Conservation (phyloP, 2,329 filamentous ascomycete species). For the Cytospora piceicola region DNA sequence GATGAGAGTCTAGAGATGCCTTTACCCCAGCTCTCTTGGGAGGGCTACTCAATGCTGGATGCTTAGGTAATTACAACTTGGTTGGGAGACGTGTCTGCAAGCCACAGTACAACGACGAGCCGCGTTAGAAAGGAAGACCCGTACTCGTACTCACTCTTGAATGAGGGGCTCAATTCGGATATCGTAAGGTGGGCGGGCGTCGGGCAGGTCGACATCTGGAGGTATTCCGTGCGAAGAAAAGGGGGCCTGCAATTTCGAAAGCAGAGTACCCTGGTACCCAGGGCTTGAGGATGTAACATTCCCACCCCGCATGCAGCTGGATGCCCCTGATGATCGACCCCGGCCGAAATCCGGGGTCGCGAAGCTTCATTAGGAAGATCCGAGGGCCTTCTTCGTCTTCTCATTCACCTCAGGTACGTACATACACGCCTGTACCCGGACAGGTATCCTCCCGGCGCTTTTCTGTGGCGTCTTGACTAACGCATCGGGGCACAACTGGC, state of each 20-base stretch:
- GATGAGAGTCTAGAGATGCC: too few relatives aligned
- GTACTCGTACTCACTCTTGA: neutral
- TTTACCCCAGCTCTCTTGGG: neutral
- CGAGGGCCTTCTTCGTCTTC: neutral
- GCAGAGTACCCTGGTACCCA: slow-evolving; percentile 17
- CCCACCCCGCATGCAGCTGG: slow-evolving; percentile 27
- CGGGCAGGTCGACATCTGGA: slow-evolving; percentile 20
- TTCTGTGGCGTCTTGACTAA: neutral
- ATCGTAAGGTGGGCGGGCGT: neutral
- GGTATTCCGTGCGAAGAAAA: slow-evolving; percentile 1
- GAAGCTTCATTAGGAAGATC: slow-evolving; percentile 23
- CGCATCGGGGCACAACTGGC: neutral
- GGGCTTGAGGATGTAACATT: slow-evolving; percentile 30
- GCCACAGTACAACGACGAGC: neutral
- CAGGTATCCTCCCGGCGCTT: slow-evolving; percentile 12
- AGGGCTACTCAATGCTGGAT: too few relatives aligned
- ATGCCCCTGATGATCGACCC: slow-evolving; percentile 30
- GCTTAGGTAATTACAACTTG: neutral
- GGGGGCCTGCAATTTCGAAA: slow-evolving; percentile 20
- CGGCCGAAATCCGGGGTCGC: slow-evolving; percentile 30
- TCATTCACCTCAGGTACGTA: neutral
- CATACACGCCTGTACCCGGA: neutral
- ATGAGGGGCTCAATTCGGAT: neutral
- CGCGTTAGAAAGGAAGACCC: neutral
- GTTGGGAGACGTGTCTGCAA: slow-evolving; percentile 4